These are phyloP conservation scores for Leishmania lainsoni DNA, from an alignment of 208 protist genomes.

Conservation along the genomic window DNA sequence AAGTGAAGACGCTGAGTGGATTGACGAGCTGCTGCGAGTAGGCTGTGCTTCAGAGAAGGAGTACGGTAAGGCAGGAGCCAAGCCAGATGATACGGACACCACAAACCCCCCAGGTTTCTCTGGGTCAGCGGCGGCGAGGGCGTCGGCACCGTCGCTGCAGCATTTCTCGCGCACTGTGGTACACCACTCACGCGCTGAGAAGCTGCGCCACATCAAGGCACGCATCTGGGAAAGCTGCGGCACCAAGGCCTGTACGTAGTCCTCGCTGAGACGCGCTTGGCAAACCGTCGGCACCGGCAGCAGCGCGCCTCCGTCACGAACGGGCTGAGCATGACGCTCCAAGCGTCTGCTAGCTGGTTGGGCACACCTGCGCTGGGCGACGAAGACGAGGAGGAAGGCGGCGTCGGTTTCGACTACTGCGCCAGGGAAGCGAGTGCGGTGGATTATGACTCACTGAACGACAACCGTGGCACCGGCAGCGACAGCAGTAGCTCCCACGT, in stretches of 20 bases:
- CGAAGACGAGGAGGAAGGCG: constrained; percentile 11
- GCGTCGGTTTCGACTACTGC: not conserved
- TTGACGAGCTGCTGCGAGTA: constrained; percentile 33
- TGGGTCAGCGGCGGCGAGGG: not conserved
- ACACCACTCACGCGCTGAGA: constrained; percentile 29
- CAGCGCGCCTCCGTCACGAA: constrained; percentile 14
- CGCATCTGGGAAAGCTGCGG: constrained; percentile 36
- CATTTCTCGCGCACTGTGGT: not conserved
- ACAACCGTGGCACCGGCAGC: constrained; percentile 11
- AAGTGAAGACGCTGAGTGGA: constrained; percentile 43
- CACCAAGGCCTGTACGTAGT: constrained; percentile 42
- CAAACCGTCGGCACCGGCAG: constrained; percentile 33
- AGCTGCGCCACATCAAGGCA: constrained; percentile 38
- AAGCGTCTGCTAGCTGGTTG: not conserved
- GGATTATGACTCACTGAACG: constrained; percentile 4
- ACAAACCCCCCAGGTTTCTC: not conserved
- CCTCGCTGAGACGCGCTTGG: constrained; percentile 42
- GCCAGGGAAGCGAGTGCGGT: constrained; percentile 6
- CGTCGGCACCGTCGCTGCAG: not conserved
- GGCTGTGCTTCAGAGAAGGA: constrained; percentile 1
- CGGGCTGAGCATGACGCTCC: constrained; percentile 20
- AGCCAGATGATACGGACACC: not conserved
- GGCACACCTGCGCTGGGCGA: not conserved
- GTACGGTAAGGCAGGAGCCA: not conserved
- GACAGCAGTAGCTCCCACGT: constrained; percentile 10